phyloP scores from a whole-genome alignment of 108 stramenopile genomes.

The Schizochytrium sp. region DNA sequence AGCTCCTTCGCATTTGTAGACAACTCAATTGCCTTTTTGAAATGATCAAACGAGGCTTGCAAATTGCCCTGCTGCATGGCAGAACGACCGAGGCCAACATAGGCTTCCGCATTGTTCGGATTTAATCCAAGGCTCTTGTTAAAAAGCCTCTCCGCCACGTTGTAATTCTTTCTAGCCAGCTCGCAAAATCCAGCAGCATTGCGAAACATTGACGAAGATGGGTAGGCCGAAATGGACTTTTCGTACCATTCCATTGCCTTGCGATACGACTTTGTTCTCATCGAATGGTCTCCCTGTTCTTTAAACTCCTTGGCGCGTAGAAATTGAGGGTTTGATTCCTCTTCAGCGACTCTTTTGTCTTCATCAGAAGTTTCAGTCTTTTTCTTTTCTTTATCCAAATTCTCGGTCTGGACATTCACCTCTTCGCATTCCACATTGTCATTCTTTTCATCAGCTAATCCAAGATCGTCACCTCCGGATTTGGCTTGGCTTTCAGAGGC shows the following conservation, averaged over 20 bases:
- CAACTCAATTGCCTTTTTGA: not conserved
- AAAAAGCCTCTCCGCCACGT: not conserved
- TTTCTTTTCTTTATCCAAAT: too few species aligned
- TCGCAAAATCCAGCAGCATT: not conserved
- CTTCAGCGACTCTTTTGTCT: too few species aligned
- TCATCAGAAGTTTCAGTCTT: too few species aligned
- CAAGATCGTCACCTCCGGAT: too few species aligned
- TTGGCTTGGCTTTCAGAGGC: too few species aligned
- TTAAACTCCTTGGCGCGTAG: not conserved
- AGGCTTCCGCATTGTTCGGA: not conserved
- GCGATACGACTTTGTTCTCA: not conserved
- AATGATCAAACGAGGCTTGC: not conserved
- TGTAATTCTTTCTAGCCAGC: not conserved
- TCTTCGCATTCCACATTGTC: too few species aligned
- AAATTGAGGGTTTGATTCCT: too few species aligned
- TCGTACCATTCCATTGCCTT: not conserved
- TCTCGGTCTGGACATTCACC: too few species aligned
- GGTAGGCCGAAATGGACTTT: not conserved
- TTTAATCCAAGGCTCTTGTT: not conserved
- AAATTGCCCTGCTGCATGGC: not conserved
- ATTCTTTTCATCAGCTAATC: too few species aligned
- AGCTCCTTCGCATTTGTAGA: not conserved
- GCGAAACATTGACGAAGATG: not conserved
- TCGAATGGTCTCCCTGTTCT: not conserved
- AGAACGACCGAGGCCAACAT: not conserved